Percentiles rank a stretch among this genome's conserved stretches.
Conservation (phyloP, 2,329 filamentous ascomycete species). For the Fusarium bactridioides region DNA sequence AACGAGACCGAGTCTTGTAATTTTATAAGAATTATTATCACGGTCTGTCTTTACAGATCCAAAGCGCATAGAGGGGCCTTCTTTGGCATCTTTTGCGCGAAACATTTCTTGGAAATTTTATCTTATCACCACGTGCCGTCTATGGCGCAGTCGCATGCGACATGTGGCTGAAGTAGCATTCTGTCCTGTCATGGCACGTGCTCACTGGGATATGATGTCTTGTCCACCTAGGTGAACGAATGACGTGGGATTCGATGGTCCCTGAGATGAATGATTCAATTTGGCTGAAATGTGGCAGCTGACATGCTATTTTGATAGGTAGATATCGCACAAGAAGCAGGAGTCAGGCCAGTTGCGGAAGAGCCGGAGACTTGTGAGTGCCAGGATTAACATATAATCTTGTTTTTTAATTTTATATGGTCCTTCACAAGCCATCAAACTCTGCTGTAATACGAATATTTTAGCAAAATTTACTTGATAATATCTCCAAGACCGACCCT, state of each 20-base stretch:
- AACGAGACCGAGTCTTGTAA: background rate
- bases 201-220: background rate
- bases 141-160: background rate
- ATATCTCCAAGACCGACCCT: constrained; percentile 14
- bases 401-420: constrained; percentile 23
- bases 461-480: background rate
- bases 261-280: constrained; percentile 2
- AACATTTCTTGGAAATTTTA: constrained; percentile 43
- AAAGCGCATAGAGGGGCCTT: constrained; percentile 31
- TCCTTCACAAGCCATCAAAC: background rate
- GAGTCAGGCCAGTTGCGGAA: constrained; percentile 27
- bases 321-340: constrained; percentile 12
- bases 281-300: constrained; percentile 1
- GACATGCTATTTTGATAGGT: constrained; percentile 5
- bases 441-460: background rate
- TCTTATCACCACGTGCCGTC: constrained; percentile 46
- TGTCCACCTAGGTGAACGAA: constrained; percentile 6
- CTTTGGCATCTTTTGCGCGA: constrained; percentile 29
- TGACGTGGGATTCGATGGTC: constrained; percentile 18
- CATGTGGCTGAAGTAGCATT: constrained; percentile 4
- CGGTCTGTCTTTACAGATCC: constrained; percentile 5
- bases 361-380: constrained; percentile 4
- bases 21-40: background rate
- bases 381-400: constrained; percentile 18
- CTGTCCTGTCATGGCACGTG: constrained; percentile 7